These are phyloP conservation scores for Symbiotaphrina buchneri DNA, from an alignment of 495 filamentous ascomycete species.

Conservation along the genomic window DNA sequence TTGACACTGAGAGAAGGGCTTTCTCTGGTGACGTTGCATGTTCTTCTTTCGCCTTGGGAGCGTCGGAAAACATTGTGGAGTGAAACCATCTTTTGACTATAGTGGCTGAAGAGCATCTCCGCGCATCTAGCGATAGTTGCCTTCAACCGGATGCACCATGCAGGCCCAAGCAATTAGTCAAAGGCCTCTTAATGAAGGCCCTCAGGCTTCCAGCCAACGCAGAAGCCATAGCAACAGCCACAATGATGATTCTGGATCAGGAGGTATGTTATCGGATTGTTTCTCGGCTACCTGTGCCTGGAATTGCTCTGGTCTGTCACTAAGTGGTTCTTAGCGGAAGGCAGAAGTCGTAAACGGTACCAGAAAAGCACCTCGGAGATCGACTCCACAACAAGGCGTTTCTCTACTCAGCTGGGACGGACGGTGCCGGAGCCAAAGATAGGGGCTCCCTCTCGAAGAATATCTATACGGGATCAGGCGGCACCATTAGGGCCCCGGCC, in stretches of 20 bases:
- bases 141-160: no score
- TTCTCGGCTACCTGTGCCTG: not conserved
- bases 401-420: not conserved
- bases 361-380: conserved; percentile 9
- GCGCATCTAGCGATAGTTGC: no score
- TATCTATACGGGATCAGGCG: conserved; percentile 6
- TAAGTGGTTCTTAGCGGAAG: conserved; percentile 7
- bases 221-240: no score
- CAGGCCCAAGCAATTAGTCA: no score
- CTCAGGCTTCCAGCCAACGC: no score
- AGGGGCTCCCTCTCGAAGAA: not conserved
- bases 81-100: no score
- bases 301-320: conserved; percentile 1
- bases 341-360: conserved; percentile 13
- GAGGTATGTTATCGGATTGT: conserved; percentile 3
- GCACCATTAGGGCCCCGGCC: conserved; percentile 5
- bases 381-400: not conserved
- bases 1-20: no score
- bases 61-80: no score
- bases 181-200: no score
- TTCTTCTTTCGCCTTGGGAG: no score
- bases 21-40: no score
- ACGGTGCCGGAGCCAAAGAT: conserved; percentile 5
- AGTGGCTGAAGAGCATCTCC: no score
- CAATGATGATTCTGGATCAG: conserved; percentile 4